Conservation (phyloP, 192 early-diverging fungal species). For the Chytriomyces sp. region DNA sequence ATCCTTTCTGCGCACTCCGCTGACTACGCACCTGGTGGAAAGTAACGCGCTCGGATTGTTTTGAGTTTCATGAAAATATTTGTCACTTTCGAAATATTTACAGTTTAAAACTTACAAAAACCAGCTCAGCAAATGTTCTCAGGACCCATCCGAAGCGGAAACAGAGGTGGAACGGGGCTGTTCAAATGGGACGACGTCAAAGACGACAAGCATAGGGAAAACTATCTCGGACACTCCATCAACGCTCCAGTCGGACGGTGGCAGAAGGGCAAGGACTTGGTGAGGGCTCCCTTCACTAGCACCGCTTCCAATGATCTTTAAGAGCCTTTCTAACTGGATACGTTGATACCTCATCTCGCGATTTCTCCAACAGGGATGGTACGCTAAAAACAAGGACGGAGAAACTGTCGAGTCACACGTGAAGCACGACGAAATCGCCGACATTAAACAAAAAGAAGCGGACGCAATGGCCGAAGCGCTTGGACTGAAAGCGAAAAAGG, state of each 20-base stretch:
- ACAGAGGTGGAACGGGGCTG: slow-evolving; percentile 47
- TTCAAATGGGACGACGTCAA: slow-evolving; percentile 55
- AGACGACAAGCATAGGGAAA: slow-evolving; percentile 75
- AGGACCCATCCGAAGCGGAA: slow-evolving; percentile 36
- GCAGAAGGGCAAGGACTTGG: slow-evolving; percentile 61
- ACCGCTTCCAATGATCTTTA: background rate
- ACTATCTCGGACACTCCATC: slow-evolving; percentile 83
- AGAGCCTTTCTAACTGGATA: background rate
- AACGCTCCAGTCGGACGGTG: slow-evolving; percentile 81
- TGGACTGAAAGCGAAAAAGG: slow-evolving; percentile 33
- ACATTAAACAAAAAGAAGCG: slow-evolving; percentile 41
- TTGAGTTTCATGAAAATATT: slow-evolving; percentile 6
- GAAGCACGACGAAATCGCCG: slow-evolving; percentile 35
- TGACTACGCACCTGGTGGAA: slow-evolving; percentile 16
- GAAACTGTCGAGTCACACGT: slow-evolving; percentile 34
- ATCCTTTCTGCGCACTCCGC: background rate
- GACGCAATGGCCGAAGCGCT: slow-evolving; percentile 53
- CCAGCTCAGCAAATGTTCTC: slow-evolving; percentile 13
- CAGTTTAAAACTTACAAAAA: background rate
- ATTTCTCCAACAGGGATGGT: slow-evolving; percentile 63
- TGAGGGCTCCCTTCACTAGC: background rate
- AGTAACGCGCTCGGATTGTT: slow-evolving; percentile 23
- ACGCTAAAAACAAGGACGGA: slow-evolving; percentile 63
- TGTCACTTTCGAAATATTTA: background rate
- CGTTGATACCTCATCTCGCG: background rate